phyloP scores from a whole-genome alignment of 2,329 filamentous ascomycete genomes.

The Calonectria montana region DNA sequence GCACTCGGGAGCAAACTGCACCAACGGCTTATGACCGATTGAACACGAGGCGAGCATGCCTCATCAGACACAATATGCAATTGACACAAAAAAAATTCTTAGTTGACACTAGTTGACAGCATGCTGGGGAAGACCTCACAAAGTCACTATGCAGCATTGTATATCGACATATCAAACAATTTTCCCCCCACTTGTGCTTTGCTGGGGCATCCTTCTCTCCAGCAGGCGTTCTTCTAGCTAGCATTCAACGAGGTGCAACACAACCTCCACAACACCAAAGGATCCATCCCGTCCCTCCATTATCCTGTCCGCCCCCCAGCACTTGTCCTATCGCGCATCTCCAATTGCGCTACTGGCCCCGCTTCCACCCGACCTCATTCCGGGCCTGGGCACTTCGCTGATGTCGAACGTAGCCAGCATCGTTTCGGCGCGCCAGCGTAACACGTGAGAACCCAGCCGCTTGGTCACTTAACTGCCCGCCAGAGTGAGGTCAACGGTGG shows the following conservation, averaged over 20 bases:
- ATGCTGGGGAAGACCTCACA: not conserved
- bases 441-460: slow-evolving; percentile 20
- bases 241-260: slow-evolving; percentile 8
- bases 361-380: slow-evolving; percentile 30
- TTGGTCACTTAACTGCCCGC: slow-evolving; percentile 1
- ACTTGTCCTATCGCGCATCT: slow-evolving; percentile 15
- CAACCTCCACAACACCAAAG: slow-evolving; percentile 22
- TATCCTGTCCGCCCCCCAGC: slow-evolving; percentile 4
- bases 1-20: slow-evolving; percentile 28
- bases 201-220: slow-evolving; percentile 4
- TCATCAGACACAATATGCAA: not conserved
- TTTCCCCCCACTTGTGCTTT: not conserved
- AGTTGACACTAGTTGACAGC: not conserved
- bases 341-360: slow-evolving; percentile 16
- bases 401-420: slow-evolving; percentile 26
- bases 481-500: slow-evolving; percentile 11
- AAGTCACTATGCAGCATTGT: not conserved
- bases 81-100: slow-evolving; percentile 1
- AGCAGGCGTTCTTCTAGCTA: not conserved
- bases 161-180: not conserved
- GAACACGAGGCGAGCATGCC: slow-evolving; percentile 8
- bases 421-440: slow-evolving; percentile 18
- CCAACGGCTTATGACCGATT: not conserved
- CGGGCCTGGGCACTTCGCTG: slow-evolving; percentile 25
- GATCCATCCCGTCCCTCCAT: slow-evolving; percentile 24